Conservation (phyloP, 768 basidiomycete genomes). For the Cystofilobasidium macerans region DNA sequence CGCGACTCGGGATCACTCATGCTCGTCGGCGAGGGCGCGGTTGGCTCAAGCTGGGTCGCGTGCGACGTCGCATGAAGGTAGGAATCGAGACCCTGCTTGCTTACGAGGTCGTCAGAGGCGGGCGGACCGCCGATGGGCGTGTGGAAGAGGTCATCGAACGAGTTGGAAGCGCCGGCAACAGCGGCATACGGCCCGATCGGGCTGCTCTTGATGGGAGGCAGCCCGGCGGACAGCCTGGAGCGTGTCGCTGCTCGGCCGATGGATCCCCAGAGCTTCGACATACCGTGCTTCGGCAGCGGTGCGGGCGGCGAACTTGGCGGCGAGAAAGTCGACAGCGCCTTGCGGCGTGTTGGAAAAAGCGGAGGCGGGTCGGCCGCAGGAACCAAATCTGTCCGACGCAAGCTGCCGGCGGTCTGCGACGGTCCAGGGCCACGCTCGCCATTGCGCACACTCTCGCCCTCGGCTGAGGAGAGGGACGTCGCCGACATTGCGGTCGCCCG, state of each 20-base stretch:
- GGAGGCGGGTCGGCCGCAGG: neutral
- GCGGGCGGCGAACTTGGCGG: slow-evolving; percentile 29
- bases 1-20: neutral
- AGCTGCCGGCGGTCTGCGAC: too few relatives aligned
- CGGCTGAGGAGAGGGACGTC: neutral
- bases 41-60: neutral
- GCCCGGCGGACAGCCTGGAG: neutral
- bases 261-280: slow-evolving; percentile 5
- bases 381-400: too few relatives aligned
- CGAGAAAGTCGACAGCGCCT: neutral
- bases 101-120: neutral
- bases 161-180: neutral
- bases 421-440: neutral
- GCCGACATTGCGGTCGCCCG: neutral
- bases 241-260: neutral
- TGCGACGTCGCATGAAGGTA: neutral
- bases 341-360: neutral
- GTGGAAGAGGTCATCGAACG: neutral
- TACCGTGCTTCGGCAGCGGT: neutral
- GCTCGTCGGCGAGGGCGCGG: neutral
- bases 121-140: neutral
- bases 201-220: too few relatives aligned
- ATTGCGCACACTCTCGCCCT: too few relatives aligned
- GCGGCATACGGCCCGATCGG: too few relatives aligned
- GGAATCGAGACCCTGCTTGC: neutral